Evolutionary conservation across 2,329 filamentous ascomycete species (phyloP).

Genomic region (Nemania serpens): DNA sequence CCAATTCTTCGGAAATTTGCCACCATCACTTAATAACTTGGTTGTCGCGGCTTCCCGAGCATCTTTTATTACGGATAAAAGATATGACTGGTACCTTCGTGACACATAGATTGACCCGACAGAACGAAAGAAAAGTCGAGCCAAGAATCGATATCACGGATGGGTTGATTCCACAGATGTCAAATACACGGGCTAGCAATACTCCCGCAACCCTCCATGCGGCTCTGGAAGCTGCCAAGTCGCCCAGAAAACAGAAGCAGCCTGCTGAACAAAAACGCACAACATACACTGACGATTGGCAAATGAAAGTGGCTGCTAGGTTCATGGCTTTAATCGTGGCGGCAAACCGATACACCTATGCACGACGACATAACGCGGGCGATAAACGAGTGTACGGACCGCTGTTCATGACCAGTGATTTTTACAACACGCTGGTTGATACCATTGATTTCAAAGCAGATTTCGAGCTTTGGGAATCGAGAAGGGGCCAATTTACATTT

Average conservation of each 20-base stretch:
- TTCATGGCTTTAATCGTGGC: slow-evolving; percentile 81
- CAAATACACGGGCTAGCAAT: slow-evolving; percentile 62
- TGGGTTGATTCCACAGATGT: slow-evolving; percentile 74
- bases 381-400: slow-evolving; percentile 59
- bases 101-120: slow-evolving; percentile 75
- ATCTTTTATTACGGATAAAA: slow-evolving; percentile 72
- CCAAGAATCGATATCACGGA: slow-evolving; percentile 64
- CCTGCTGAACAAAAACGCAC: slow-evolving; percentile 58
- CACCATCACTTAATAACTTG: slow-evolving; percentile 79
- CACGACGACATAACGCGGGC: slow-evolving; percentile 44
- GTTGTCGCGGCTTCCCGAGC: slow-evolving; percentile 72
- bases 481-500: slow-evolving; percentile 76
- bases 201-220: slow-evolving; percentile 75
- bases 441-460: slow-evolving; percentile 84
- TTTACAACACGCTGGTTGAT: slow-evolving; percentile 86
- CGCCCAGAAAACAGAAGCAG: slow-evolving; percentile 60
- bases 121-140: slow-evolving; percentile 69
- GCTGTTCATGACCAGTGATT: slow-evolving; percentile 78
- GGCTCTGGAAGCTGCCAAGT: slow-evolving; percentile 63
- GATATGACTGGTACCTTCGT: slow-evolving; percentile 80
- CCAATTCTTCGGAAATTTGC: slow-evolving; percentile 74
- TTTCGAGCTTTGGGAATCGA: slow-evolving; percentile 85
- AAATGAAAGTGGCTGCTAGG: slow-evolving; percentile 78
- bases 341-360: slow-evolving; percentile 68
- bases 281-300: slow-evolving; percentile 82